Evolutionary conservation across 2,329 filamentous ascomycete species (phyloP), one percentile per base, ranked within the genome.

Genomic region (Penicillium sp.): DNA sequence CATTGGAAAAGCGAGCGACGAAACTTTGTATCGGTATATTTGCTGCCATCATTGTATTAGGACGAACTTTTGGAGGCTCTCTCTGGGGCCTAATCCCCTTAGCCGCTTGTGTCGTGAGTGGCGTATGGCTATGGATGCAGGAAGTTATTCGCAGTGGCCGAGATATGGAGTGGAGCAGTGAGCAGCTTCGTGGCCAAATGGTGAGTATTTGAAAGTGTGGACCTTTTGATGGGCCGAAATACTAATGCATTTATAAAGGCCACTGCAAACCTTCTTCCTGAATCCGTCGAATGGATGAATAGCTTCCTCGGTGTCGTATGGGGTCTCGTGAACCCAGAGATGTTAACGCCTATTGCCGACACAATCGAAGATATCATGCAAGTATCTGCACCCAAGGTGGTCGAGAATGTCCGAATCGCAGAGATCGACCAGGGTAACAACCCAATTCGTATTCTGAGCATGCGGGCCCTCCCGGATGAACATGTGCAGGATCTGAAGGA

Each of bases 251-350:
- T 18, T 5, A 23, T 38, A 35, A 35, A 85, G 71, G 91, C 93
- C 1, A 91, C 89, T 2, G 86, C 88, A 29, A 97, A 97, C 66
- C 78, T 97, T 27, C 87, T 97, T 7, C 93, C 93, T 0, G 93
- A 97, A 74, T 95, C 90, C 0, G 92, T 96, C 7, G 88, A 92
- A 70, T 97, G 94, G 94, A 88, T 99, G 83, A 99, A 99, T 71
- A 92, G 90, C 0, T 84, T 94, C 47, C 74, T 97, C 4, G 84
- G 83, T 1, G 83, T 96, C 39, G 81, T 94, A 40, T 99, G 94
- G 94, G 89, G 90, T 0, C 78, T 97, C 4, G 86, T 97, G 60
- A 95, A 97, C 67, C 93, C 94, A 0, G 93, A 97, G 40, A 95
- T 97, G 89, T 94, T 99, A 71, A 79, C 84, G n/a, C 84, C 84